Conservation (phyloP, 768 basidiomycete genomes). For the Kwoniella dejecticola region DNA sequence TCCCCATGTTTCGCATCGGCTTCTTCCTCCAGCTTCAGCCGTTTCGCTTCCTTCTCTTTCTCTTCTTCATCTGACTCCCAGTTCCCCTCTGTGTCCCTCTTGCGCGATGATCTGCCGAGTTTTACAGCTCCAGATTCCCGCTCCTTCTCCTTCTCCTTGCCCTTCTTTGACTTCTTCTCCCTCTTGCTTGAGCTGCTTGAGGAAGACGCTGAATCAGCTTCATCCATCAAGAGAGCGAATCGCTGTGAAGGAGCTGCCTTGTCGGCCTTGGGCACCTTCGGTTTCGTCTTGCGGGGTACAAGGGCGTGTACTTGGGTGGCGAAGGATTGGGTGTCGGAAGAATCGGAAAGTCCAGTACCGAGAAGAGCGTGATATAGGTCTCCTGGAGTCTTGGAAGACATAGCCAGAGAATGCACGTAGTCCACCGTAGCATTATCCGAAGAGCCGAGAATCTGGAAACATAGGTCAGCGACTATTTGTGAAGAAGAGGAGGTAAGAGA, state of each 20-base stretch:
- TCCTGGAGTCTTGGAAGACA: conserved; percentile 77
- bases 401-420: conserved; percentile 84
- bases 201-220: conserved; percentile 59
- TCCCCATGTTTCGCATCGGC: conserved; percentile 14
- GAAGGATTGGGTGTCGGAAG: conserved; percentile 77
- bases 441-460: conserved; percentile 72
- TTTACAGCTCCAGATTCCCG: conserved; percentile 29
- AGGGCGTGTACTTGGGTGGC: conserved; percentile 73
- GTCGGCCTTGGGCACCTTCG: conserved; percentile 61
- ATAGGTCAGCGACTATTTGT: background rate
- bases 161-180: conserved; percentile 59
- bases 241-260: conserved; percentile 64
- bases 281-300: conserved; percentile 75
- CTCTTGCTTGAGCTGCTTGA: conserved; percentile 54
- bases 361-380: conserved; percentile 75
- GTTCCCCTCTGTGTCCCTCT: conserved; percentile 76
- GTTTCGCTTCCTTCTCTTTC: conserved; percentile 41
- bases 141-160: conserved; percentile 55
- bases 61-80: conserved; percentile 64
- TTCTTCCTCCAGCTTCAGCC: conserved; percentile 36
- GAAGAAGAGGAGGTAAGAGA: too few species aligned
- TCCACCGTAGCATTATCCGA: conserved; percentile 81
- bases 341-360: conserved; percentile 76
- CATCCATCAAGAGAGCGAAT: conserved; percentile 82
- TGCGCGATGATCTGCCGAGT: conserved; percentile 59